Evolutionary conservation across 2,329 filamentous ascomycete species (phyloP), one percentile per base, ranked within the genome.

Genomic region (Onygena corvina): DNA sequence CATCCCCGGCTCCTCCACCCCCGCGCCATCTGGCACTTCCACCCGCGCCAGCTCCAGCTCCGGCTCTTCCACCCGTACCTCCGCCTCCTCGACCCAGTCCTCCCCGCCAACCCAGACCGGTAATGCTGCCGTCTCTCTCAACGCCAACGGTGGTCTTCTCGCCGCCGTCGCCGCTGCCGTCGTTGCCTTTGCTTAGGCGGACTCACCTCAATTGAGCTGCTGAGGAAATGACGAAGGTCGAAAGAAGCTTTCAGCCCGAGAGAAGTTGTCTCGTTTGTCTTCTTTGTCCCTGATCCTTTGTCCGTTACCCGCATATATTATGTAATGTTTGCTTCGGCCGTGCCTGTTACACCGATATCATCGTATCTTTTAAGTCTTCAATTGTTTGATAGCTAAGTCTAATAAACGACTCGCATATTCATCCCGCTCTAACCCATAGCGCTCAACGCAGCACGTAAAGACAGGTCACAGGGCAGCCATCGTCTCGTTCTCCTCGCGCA

Each of bases 1-100:
- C 40, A 48, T 50, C 20, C 54, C 57, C 45, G 47, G 52, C 21
- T 59, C 59, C 49, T 51, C 56, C 48, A 59, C 63, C 51, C 40
- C 54, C 47, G 54, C 56, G 46, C 20, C 48, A 4, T 16, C 30
- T 12, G 25, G 36, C 6, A 30, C 38, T 18, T 12, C 29, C 12
- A 21, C 46, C 21, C 7, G 36, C 5, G n/a, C 27, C 16, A 31
- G 23, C 9, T 11, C 48, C 31, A 31, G 20, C 30, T 25, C 18
- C 20, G 16, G 46, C 30, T 31, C 27, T 25, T 3, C 44, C 5
- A 33, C 30, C 8, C 14, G 30, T n/a, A n/a, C n/a, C 4, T 23
- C 47, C 25, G 16, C 16, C 27, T 11, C 46, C 30, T 11, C 31
- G 9, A 5, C 21, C 44, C 16, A 18, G 14, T 4, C 4, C 30